Conservation (phyloP, 306 rosid genomes). For the Sesbania bispinosa region DNA sequence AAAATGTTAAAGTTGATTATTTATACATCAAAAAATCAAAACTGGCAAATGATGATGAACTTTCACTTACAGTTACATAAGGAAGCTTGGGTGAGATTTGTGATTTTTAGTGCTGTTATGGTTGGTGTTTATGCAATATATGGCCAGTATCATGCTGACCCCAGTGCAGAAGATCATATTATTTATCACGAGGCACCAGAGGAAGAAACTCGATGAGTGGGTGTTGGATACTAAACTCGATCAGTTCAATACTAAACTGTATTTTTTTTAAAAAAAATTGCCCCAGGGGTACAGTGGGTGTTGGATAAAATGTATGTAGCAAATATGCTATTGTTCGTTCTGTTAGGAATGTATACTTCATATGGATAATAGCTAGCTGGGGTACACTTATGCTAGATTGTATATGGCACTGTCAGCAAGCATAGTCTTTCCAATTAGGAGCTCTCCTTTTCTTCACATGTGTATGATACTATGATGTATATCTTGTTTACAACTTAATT, state of each 20-base stretch:
- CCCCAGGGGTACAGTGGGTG: background rate
- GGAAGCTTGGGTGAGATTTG: slow-evolving; percentile 95
- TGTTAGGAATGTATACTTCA: background rate
- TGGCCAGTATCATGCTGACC: slow-evolving; percentile 89
- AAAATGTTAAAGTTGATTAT: background rate
- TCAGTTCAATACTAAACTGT: background rate
- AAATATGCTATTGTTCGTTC: background rate
- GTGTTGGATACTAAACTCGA: too few relatives aligned
- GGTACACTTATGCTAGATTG: too few relatives aligned
- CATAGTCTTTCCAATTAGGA: background rate
- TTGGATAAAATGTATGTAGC: background rate
- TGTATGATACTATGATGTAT: slow-evolving; percentile 14
- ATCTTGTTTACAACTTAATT: background rate
- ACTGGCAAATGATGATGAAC: slow-evolving; percentile 14
- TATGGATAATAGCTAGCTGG: background rate
- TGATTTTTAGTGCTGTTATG: slow-evolving; percentile 50
- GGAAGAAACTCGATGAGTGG: slow-evolving; percentile 39
- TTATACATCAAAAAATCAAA: background rate
- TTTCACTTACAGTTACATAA: slow-evolving; percentile 62
- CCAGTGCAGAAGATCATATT: slow-evolving; percentile 48
- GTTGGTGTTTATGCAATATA: slow-evolving; percentile 78
- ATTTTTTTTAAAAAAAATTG: too few relatives aligned
- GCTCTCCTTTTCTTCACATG: too few relatives aligned
- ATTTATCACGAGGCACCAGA: slow-evolving; percentile 46
- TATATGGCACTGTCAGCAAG: background rate